Percentiles rank a stretch among this genome's conserved stretches.
phyloP scores from a whole-genome alignment of 2,329 filamentous ascomycete species.

The Alternaria sp. region DNA sequence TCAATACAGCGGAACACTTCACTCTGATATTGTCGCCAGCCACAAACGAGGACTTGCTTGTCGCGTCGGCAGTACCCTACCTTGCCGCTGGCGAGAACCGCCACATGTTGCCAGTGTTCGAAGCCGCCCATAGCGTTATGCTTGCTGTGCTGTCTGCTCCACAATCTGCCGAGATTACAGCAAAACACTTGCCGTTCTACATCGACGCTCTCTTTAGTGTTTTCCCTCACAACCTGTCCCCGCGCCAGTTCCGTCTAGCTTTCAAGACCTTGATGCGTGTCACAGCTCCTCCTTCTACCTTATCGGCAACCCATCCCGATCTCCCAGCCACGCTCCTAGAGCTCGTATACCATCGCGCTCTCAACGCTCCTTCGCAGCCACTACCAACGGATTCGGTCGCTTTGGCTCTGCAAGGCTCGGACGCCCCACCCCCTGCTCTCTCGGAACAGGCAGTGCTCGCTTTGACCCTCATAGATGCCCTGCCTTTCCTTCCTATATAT shows the following conservation, averaged over 20 bases:
- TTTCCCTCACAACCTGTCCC: slow-evolving; percentile 79
- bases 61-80: slow-evolving; percentile 77
- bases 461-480: slow-evolving; percentile 77
- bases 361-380: slow-evolving; percentile 58
- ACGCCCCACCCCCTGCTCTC: slow-evolving; percentile 50
- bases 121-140: slow-evolving; percentile 83
- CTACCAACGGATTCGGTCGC: slow-evolving; percentile 50
- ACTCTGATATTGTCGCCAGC: slow-evolving; percentile 71
- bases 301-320: slow-evolving; percentile 74
- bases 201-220: slow-evolving; percentile 79
- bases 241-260: slow-evolving; percentile 85
- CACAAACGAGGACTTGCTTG: slow-evolving; percentile 73
- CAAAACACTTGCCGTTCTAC: slow-evolving; percentile 79
- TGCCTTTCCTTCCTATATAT: slow-evolving; percentile 74
- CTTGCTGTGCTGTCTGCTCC: slow-evolving; percentile 82
- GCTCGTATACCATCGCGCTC: slow-evolving; percentile 71
- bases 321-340: slow-evolving; percentile 84
- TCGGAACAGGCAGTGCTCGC: slow-evolving; percentile 82
- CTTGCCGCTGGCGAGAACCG: slow-evolving; percentile 65
- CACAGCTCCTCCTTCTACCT: slow-evolving; percentile 77
- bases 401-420: slow-evolving; percentile 44
- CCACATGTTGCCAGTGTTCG: slow-evolving; percentile 74
- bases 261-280: slow-evolving; percentile 86
- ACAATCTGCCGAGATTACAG: slow-evolving; percentile 73
- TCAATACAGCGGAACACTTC: slow-evolving; percentile 86